These are phyloP conservation scores for Sporothrix dimorphospora DNA, from an alignment of 2,329 filamentous ascomycete species.

Conservation along the genomic window DNA sequence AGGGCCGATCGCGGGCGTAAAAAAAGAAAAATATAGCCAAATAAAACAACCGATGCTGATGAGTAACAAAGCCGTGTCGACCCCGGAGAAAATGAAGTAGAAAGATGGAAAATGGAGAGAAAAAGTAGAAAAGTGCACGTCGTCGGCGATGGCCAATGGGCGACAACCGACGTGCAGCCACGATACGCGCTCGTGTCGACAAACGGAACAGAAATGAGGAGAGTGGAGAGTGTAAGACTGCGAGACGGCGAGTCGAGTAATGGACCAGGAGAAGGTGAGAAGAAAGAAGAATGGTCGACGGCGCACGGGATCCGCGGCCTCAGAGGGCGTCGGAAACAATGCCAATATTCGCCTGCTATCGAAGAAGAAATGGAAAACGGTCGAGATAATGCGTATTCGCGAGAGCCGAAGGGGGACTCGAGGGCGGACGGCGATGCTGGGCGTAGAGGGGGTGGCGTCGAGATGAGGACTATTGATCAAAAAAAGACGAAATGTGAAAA, in stretches of 20 bases:
- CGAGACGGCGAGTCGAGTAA: neutral
- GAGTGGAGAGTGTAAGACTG: neutral
- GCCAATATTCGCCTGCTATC: slow-evolving; percentile 16
- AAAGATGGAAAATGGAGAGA: neutral
- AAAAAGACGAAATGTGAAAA: slow-evolving; percentile 2
- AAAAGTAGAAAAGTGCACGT: neutral
- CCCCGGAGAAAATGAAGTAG: neutral
- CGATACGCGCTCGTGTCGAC: slow-evolving; percentile 8
- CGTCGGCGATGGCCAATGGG: neutral
- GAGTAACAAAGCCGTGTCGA: neutral
- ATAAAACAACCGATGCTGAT: slow-evolving; percentile 19
- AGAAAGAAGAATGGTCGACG: slow-evolving; percentile 19
- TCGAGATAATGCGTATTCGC: slow-evolving; percentile 23
- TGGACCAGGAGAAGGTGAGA: neutral
- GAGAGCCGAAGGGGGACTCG: slow-evolving; percentile 6
- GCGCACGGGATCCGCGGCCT: slow-evolving; percentile 31
- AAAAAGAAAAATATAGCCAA: slow-evolving; percentile 12
- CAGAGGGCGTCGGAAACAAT: slow-evolving; percentile 24
- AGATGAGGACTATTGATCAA: slow-evolving; percentile 3
- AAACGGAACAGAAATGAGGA: neutral
- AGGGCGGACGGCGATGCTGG: neutral
- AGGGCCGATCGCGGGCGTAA: neutral
- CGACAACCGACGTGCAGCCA: neutral
- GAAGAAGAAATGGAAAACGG: slow-evolving; percentile 16
- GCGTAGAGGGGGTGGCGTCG: neutral